These are phyloP conservation scores for Phytomonas sp. DNA, from an alignment of 208 protist genomes.

Conservation along the genomic window DNA sequence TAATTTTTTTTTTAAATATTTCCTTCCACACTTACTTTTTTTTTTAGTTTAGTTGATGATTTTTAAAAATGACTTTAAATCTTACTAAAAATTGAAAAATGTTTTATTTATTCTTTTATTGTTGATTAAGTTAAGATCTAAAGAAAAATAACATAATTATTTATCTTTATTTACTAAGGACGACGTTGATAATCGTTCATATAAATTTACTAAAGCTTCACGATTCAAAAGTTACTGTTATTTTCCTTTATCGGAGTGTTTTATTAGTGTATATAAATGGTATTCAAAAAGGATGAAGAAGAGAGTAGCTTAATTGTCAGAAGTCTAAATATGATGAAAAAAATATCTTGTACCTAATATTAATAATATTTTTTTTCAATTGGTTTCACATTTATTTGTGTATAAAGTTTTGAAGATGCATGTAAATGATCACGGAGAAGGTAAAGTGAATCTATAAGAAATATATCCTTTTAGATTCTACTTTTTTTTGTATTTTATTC, in stretches of 20 bases:
- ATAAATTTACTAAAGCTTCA: conserved; percentile 4
- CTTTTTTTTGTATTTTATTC: background rate
- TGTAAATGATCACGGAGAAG: too few relatives aligned
- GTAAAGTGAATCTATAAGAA: too few relatives aligned
- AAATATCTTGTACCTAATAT: background rate
- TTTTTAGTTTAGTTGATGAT: conserved; percentile 12
- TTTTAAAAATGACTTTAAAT: background rate
- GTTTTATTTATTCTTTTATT: conserved; percentile 10
- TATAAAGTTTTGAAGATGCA: too few relatives aligned
- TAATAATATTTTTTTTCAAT: conserved; percentile 1
- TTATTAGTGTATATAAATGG: background rate
- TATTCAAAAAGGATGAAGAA: background rate
- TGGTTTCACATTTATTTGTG: background rate
- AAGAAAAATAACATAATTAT: background rate
- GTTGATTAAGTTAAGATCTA: background rate
- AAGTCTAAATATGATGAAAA: too few relatives aligned
- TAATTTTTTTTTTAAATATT: conserved; percentile 11
- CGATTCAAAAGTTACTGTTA: background rate
- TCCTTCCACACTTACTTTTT: conserved; percentile 6
- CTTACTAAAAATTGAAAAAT: background rate
- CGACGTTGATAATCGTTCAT: conserved; percentile 3
- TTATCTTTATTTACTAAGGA: background rate
- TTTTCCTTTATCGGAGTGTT: background rate
- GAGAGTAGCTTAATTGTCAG: too few relatives aligned
- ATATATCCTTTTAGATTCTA: conserved; percentile 2